Percentiles rank a stretch among this genome's conserved stretches.
Evolutionary conservation across 139 green algal species (phyloP).

Genomic region (Tetraselmis striata): DNA sequence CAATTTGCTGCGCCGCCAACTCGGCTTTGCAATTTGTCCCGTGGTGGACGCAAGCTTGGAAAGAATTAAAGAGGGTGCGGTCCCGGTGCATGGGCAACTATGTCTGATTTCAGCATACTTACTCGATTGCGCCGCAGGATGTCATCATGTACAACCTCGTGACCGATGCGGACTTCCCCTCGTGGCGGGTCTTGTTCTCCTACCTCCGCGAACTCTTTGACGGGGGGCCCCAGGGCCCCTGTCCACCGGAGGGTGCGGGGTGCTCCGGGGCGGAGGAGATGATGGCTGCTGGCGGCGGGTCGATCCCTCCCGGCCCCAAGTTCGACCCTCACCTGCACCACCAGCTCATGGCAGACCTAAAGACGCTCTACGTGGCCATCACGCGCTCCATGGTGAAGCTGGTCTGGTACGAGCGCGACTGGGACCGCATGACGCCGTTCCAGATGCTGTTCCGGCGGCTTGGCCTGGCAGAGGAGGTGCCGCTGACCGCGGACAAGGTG

Average conservation of each 20-base stretch:
- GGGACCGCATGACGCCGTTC: neutral
- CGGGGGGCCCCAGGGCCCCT: neutral
- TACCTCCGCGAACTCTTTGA: slow-evolving; percentile 8
- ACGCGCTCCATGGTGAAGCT: slow-evolving; percentile 14
- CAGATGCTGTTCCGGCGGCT: slow-evolving; percentile 1
- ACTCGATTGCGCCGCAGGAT: too few species aligned
- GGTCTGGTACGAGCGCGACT: slow-evolving; percentile 11
- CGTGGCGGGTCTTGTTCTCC: neutral
- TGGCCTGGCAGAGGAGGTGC: slow-evolving; percentile 2
- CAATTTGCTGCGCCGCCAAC: too few species aligned
- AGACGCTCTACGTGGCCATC: slow-evolving; percentile 23
- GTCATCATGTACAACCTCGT: neutral
- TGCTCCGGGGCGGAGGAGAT: too few species aligned
- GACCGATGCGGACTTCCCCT: neutral
- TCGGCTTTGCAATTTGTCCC: too few species aligned
- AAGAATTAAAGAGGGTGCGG: too few species aligned
- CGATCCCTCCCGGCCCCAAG: slow-evolving; percentile 2
- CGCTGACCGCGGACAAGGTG: neutral
- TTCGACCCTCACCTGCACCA: slow-evolving; percentile 19
- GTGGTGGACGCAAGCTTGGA: too few species aligned
- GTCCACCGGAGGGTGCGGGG: too few species aligned
- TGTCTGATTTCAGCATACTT: too few species aligned
- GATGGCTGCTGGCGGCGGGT: too few species aligned
- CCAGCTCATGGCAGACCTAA: slow-evolving; percentile 13
- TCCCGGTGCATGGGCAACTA: too few species aligned